Evolutionary conservation across 352 stramenopile genomes (phyloP).

Genomic region (Plasmopara muralis): DNA sequence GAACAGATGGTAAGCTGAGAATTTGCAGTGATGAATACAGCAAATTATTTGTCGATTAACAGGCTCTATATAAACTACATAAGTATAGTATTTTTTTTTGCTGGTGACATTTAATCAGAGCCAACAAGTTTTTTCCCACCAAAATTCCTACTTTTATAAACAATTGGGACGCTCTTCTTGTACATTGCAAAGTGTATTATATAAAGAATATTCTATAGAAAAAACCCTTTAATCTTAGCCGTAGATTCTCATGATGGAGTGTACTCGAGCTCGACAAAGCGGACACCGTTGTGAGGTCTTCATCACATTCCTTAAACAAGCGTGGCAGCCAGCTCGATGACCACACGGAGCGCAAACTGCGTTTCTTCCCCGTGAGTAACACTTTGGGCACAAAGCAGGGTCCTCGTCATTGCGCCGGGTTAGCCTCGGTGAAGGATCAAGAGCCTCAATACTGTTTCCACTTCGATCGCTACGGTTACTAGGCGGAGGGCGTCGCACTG

Average conservation of each 20-base stretch:
- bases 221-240: conserved; percentile 15
- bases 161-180: too few species aligned
- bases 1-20: too few species aligned
- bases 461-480: conserved; percentile 1
- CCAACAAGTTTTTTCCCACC: too few species aligned
- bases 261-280: conserved; percentile 34
- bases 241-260: conserved; percentile 44
- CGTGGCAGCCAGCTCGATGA: conserved; percentile 42
- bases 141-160: too few species aligned
- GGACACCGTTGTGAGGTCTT: conserved; percentile 28
- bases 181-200: too few species aligned
- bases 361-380: conserved; percentile 34
- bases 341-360: conserved; percentile 50
- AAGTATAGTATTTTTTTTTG: too few species aligned
- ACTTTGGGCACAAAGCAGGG: conserved; percentile 35
- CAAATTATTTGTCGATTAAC: too few species aligned
- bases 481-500: conserved; percentile 1
- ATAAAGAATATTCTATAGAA: too few species aligned
- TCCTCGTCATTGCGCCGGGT: conserved; percentile 7
- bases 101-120: too few species aligned
- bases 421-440: neutral
- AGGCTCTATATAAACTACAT: too few species aligned
- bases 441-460: neutral
- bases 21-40: too few species aligned
- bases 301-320: conserved; percentile 36